These are phyloP conservation scores for Neurospora sp. DNA, from an alignment of 495 filamentous ascomycete genomes.

Conservation along the genomic window DNA sequence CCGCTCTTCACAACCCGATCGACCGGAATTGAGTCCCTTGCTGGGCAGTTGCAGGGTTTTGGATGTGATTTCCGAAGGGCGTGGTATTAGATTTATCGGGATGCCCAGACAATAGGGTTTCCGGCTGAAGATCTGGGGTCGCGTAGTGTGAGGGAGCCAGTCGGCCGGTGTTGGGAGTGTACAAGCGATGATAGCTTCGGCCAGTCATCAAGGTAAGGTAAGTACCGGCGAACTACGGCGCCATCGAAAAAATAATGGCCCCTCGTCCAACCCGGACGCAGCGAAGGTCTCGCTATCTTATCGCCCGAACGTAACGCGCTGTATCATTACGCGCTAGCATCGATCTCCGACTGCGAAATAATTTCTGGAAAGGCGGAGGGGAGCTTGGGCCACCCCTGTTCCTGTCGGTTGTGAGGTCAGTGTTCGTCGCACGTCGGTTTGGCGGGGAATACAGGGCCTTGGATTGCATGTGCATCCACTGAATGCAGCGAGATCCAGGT, in stretches of 20 bases:
- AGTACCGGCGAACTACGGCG: background rate
- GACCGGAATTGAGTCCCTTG: background rate
- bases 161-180: background rate
- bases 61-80: background rate
- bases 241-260: background rate
- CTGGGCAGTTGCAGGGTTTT: background rate
- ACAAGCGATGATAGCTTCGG: background rate
- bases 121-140: background rate
- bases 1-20: background rate
- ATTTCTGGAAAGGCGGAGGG: background rate
- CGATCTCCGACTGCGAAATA: background rate
- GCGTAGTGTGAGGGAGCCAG: background rate
- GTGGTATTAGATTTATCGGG: background rate
- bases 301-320: background rate
- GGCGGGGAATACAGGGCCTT: background rate
- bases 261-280: background rate
- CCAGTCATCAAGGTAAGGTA: background rate
- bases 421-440: constrained; percentile 1
- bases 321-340: background rate
- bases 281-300: background rate
- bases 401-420: background rate
- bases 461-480: background rate
- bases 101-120: background rate
- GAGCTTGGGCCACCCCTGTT: constrained; percentile 3
- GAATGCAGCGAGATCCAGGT: background rate